Evolutionary conservation across 805 yeast genomes (phyloP).

Genomic region (Saturnispora dispora): DNA sequence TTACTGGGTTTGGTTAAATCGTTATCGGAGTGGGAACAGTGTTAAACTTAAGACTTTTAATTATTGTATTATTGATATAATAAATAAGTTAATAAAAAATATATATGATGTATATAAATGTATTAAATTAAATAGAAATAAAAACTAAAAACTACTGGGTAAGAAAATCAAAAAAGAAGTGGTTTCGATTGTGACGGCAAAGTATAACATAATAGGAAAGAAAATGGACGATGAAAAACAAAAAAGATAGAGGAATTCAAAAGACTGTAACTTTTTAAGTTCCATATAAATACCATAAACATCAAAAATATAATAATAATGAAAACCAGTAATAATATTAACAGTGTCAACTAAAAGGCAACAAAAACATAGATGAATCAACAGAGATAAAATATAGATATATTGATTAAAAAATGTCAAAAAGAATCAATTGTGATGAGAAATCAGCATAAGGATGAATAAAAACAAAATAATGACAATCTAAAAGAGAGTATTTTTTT

Average conservation of each 20-base stretch:
- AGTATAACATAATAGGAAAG: not conserved
- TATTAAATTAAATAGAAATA: not conserved
- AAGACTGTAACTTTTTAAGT: not conserved
- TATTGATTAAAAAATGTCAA: not conserved
- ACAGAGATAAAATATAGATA: not conserved
- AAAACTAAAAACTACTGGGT: too few relatives aligned
- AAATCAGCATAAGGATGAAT: not conserved
- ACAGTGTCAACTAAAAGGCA: not conserved
- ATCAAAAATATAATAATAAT: not conserved
- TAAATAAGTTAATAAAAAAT: not conserved
- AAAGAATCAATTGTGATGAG: not conserved
- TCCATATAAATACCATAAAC: not conserved
- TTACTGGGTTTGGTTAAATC: conserved; percentile 2
- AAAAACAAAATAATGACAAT: not conserved
- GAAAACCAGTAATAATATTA: not conserved
- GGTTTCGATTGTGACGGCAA: not conserved
- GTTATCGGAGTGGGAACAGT: not conserved
- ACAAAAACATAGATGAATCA: not conserved
- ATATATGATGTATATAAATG: not conserved
- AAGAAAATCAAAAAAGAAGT: not conserved
- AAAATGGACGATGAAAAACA: not conserved
- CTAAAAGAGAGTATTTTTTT: not conserved
- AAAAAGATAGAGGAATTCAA: not conserved
- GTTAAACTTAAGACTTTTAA: not conserved
- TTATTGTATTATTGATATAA: not conserved